Base-by-base conservation (phyloP, 495 filamentous ascomycete genomes). In the Penicillium malachiteum region DNA sequence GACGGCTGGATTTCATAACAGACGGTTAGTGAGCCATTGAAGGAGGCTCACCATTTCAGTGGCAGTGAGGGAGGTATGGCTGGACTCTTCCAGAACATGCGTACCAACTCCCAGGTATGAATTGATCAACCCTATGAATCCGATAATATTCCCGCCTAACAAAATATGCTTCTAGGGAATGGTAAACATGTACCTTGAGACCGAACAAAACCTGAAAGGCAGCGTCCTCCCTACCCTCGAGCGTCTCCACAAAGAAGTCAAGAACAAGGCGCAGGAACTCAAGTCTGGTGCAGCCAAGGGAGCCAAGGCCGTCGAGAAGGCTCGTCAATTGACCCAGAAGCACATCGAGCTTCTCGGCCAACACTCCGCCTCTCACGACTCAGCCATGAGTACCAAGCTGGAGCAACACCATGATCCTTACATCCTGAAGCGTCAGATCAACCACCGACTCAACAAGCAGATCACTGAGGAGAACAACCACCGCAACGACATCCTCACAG, bases 381-480 rank as follows among this genome's bases (percentile, higher is more conserved):
- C 88, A 5, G 78, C 78, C 5, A 84, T 85, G 8, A 83, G 81
- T 17, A 73, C 64, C 63, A 89, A 87, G 66, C 64, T 87, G 48
- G 80, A 85, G 13, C 77, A 86, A 6, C 59, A 72, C 5, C 83
- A 94, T 31, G 94, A 98, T 71, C 94, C 95, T 13, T 98, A 97
- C 70, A 75, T 97, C 48, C 71, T 97, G 46, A 84, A 87, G 60
- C 86, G 92, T 32, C 88, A 89, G 38, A 85, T 96, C 54, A 74
- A 88, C 50, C 79, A 96, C 73, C 84, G 92, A 30, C 79, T 98
- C 14, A 84, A 89, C 77, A 92, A 90, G 73, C 94, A 98, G 76
- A 84, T 97, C 42, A 78, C 88, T 39, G 92, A 96, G 65, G 94
- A 98, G 73, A 98, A 98, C 74, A 92, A 90, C 75, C 90, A 92